These are phyloP conservation scores for Solanum bulbocastanum DNA, from an alignment of 257 asterid species.

Conservation along the genomic window DNA sequence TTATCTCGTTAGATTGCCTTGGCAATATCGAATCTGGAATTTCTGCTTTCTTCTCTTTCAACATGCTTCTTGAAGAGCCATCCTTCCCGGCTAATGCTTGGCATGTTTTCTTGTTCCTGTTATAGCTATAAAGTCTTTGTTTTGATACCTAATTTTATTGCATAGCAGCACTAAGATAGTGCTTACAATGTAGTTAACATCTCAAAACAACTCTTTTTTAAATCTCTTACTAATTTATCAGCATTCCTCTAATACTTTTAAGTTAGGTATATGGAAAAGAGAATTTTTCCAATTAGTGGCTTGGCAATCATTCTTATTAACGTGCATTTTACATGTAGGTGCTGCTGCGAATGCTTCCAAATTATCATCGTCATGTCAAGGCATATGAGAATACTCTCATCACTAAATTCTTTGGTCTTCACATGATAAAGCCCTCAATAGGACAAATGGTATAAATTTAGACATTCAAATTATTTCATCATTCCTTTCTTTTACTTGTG, in stretches of 20 bases:
- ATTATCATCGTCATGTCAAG: conserved; percentile 74
- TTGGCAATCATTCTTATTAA: background rate
- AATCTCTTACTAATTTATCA: background rate
- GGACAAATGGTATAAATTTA: conserved; percentile 71
- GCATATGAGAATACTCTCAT: conserved; percentile 77
- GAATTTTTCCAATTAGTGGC: background rate
- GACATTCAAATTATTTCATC: background rate
- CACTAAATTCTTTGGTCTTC: conserved; percentile 94
- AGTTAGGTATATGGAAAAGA: background rate
- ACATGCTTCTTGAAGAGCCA: background rate
- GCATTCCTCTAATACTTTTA: background rate
- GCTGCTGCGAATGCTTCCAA: conserved; percentile 84
- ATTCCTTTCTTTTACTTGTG: background rate
- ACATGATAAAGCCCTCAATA: conserved; percentile 82
- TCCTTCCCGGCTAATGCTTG: background rate
- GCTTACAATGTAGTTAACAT: background rate
- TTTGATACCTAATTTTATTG: background rate
- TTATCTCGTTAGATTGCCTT: background rate
- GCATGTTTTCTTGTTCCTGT: background rate
- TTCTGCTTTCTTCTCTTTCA: background rate
- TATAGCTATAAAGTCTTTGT: background rate
- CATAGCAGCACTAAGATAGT: background rate
- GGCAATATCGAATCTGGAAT: background rate
- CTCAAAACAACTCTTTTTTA: background rate
- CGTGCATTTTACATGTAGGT: conserved; percentile 41